phyloP scores from a whole-genome alignment of 306 rosid species.

The Coriaria nepalensis region DNA sequence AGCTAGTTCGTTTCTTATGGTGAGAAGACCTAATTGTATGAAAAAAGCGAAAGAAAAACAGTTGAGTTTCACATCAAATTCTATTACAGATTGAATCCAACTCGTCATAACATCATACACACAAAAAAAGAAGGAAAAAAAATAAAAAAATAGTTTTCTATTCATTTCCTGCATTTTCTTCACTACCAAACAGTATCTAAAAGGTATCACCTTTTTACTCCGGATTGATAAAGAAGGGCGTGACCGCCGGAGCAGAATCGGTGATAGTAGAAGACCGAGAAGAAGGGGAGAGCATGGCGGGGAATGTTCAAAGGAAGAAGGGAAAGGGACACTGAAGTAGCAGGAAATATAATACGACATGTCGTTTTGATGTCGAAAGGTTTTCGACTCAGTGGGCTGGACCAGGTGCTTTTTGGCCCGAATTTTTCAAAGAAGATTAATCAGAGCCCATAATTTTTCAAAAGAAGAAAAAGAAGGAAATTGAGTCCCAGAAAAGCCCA shows the following conservation, averaged over 20 bases:
- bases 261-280: neutral
- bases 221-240: neutral
- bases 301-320: conserved; percentile 3
- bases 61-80: no score
- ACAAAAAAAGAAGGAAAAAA: neutral
- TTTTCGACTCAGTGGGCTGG: no score
- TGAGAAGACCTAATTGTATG: no score
- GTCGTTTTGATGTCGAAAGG: no score
- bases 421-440: neutral
- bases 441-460: no score
- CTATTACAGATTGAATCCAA: no score
- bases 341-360: neutral
- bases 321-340: neutral
- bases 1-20: no score
- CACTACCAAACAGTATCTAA: neutral
- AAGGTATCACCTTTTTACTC: neutral
- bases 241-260: neutral
- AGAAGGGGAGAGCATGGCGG: conserved; percentile 8
- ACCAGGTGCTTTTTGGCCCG: no score
- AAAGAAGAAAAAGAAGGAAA: conserved; percentile 2
- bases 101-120: neutral
- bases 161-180: neutral
- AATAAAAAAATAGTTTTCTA: no score
- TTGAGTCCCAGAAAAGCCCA: conserved; percentile 79
- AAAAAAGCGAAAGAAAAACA: no score